phyloP scores from a whole-genome alignment of 139 green algal species.

The Pleodorina starrii region DNA sequence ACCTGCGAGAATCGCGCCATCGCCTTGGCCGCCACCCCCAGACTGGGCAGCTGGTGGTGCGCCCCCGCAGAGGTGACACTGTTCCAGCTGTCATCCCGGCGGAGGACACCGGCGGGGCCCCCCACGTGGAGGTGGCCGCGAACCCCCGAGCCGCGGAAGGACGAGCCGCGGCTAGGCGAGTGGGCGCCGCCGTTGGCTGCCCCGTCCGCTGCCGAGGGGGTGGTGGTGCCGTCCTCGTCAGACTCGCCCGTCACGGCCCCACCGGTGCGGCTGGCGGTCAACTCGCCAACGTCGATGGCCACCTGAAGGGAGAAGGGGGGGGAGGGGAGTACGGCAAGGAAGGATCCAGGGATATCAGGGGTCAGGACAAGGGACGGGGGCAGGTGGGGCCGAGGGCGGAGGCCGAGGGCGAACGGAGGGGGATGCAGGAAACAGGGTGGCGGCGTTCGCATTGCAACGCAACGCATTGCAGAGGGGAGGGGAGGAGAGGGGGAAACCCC shows the following conservation, averaged over 20 bases:
- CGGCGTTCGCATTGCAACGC: too few relatives aligned
- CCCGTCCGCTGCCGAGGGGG: not conserved
- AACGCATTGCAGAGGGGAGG: too few relatives aligned
- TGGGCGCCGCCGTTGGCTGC: not conserved
- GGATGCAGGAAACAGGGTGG: too few relatives aligned
- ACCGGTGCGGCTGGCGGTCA: not conserved
- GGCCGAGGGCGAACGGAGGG: too few relatives aligned
- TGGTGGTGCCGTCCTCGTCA: constrained; percentile 11
- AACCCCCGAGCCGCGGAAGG: not conserved
- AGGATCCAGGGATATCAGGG: not conserved
- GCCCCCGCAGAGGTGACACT: constrained; percentile 31
- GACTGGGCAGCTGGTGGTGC: constrained; percentile 39
- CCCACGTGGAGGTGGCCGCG: not conserved
- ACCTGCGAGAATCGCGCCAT: constrained; percentile 46
- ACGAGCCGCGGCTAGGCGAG: not conserved
- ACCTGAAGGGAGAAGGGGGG: not conserved
- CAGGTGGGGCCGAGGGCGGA: too few relatives aligned
- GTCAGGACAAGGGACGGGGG: not conserved
- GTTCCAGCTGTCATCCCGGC: constrained; percentile 46
- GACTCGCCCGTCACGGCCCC: too few relatives aligned
- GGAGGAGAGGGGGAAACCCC: too few relatives aligned
- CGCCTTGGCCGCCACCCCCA: constrained; percentile 45
- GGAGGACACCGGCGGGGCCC: too few relatives aligned
- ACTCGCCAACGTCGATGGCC: constrained; percentile 32
- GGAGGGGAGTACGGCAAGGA: not conserved